A percentile compares a stretch with the other conserved stretches of the same genome.
phyloP scores from a whole-genome alignment of 768 basidiomycete genomes.

The Tylopilus rubrobrunneus region DNA sequence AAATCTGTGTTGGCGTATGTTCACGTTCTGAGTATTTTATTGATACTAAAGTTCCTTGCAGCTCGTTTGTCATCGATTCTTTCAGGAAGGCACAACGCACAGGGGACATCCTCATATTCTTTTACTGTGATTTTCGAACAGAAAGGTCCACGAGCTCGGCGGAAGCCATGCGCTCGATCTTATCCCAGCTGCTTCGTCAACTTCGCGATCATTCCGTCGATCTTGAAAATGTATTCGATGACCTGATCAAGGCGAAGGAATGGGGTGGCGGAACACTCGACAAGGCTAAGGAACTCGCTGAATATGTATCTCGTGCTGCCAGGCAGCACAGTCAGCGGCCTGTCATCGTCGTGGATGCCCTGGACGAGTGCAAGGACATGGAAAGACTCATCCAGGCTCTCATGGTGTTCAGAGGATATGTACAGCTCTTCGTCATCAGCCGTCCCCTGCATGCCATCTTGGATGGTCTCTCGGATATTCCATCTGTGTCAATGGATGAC shows the following conservation, averaged over 20 bases:
- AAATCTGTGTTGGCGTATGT: constrained; percentile 11
- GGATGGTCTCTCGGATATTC: not conserved
- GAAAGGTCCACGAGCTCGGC: not conserved
- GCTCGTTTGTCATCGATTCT: constrained; percentile 4
- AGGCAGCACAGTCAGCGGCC: not conserved
- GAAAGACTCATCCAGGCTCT: not conserved
- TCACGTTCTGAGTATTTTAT: not conserved
- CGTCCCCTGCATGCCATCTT: not conserved
- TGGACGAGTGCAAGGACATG: constrained; percentile 4
- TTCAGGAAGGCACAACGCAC: not conserved
- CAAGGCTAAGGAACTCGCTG: not conserved
- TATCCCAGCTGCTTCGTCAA: not conserved
- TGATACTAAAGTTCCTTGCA: not conserved
- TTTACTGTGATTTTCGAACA: constrained; percentile 3
- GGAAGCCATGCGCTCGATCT: constrained; percentile 1
- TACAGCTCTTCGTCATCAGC: constrained; percentile 1
- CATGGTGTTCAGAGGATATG: not conserved
- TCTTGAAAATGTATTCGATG: not conserved
- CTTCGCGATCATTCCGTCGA: not conserved
- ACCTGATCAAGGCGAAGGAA: not conserved
- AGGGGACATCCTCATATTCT: not conserved
- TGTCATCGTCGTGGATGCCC: constrained; percentile 2
- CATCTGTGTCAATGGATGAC: constrained; percentile 1
- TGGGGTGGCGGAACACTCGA: not conserved
- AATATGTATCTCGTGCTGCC: not conserved